Conservation (phyloP, 1,139 yeast species). For the Geotrichum klebahnii region DNA sequence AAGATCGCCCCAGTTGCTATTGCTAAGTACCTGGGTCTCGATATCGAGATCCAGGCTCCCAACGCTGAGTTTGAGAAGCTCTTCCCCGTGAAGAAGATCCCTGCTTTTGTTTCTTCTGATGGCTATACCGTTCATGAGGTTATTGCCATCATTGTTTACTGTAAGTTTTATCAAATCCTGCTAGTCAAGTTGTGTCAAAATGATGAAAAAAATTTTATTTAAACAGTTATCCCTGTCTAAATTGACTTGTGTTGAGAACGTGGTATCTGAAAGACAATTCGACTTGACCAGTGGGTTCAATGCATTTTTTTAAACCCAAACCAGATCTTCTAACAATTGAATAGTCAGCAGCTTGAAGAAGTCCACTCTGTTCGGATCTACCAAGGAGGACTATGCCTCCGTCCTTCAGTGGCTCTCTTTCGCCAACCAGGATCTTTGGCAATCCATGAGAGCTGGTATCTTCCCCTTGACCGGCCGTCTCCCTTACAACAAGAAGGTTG, state of each 20-base stretch:
- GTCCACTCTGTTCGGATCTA: conserved; percentile 55
- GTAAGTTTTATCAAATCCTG: conserved; percentile 31
- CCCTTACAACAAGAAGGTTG: conserved; percentile 78
- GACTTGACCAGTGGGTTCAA: background rate
- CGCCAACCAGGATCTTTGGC: conserved; percentile 64
- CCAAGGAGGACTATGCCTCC: conserved; percentile 62
- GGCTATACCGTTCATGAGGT: conserved; percentile 76
- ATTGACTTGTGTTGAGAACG: conserved; percentile 67
- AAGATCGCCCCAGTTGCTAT: conserved; percentile 44
- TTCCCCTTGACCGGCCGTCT: conserved; percentile 47
- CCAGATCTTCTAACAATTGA: conserved; percentile 22
- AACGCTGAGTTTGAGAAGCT: conserved; percentile 46
- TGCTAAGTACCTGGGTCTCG: conserved; percentile 68
- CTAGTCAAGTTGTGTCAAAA: conserved; percentile 29
- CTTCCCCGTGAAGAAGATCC: conserved; percentile 73
- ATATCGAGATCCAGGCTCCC: conserved; percentile 53
- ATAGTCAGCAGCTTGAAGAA: conserved; percentile 36
- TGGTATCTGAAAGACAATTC: conserved; percentile 23
- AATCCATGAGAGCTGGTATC: conserved; percentile 42
- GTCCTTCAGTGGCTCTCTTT: conserved; percentile 81
- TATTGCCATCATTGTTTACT: conserved; percentile 60
- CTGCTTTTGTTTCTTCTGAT: conserved; percentile 75
- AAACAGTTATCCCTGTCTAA: conserved; percentile 93
- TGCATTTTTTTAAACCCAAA: conserved; percentile 25
- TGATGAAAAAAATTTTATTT: conserved; percentile 56